These are phyloP conservation scores for Punica granatum DNA, from an alignment of 345 rosid genomes.

Conservation along the genomic window DNA sequence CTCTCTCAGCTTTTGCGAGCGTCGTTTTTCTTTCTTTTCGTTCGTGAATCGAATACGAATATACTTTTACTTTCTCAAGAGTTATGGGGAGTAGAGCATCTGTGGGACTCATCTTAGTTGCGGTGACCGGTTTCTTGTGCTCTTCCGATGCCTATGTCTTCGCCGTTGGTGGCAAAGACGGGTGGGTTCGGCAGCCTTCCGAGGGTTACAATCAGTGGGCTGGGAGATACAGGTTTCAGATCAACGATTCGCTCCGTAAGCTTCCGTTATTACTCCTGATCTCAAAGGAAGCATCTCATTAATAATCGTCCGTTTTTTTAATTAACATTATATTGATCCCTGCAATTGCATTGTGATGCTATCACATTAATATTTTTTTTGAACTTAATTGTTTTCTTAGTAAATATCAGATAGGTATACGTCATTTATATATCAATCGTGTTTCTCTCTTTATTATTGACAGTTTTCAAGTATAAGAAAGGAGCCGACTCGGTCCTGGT, in stretches of 20 bases:
- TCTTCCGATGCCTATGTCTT: constrained; percentile 36
- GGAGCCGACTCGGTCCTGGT: constrained; percentile 64
- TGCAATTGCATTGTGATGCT: too few species aligned
- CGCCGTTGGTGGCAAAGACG: constrained; percentile 66
- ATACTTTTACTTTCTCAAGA: not conserved
- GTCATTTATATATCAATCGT: not conserved
- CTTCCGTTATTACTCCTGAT: not conserved
- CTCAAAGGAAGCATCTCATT: too few species aligned
- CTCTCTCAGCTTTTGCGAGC: not conserved
- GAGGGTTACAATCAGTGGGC: constrained; percentile 79
- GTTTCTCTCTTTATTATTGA: not conserved
- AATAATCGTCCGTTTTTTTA: too few species aligned
- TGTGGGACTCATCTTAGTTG: constrained; percentile 9
- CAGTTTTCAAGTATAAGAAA: constrained; percentile 68
- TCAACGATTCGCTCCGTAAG: constrained; percentile 74
- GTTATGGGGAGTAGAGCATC: not conserved
- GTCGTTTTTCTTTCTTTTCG: not conserved
- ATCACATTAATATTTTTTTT: too few species aligned
- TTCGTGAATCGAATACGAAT: too few species aligned
- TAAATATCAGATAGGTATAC: not conserved
- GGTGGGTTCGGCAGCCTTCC: constrained; percentile 65
- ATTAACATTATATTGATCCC: too few species aligned
- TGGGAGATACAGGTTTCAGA: constrained; percentile 70
- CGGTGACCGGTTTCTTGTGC: not conserved
- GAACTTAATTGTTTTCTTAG: not conserved